These are phyloP conservation scores for Hydnum rufescens DNA, from an alignment of 768 basidiomycete genomes.

Conservation along the genomic window DNA sequence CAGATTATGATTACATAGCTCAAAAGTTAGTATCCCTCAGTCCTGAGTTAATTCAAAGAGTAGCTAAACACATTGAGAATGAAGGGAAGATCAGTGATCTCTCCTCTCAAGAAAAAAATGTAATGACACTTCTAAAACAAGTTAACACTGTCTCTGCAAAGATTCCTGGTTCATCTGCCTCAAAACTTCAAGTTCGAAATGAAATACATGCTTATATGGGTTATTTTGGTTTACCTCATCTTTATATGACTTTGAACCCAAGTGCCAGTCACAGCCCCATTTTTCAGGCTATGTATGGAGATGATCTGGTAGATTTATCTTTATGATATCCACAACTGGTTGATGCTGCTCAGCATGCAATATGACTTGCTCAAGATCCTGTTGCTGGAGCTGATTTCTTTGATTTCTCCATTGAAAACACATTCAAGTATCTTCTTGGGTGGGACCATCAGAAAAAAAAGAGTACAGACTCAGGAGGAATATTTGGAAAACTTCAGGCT, in stretches of 20 bases:
- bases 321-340: constrained; percentile 13
- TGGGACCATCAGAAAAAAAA: constrained; percentile 14
- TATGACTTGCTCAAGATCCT: no score
- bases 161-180: constrained; percentile 18
- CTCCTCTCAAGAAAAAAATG: constrained; percentile 11
- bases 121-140: constrained; percentile 13
- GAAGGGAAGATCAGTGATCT: constrained; percentile 7
- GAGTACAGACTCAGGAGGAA: constrained; percentile 12
- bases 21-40: constrained; percentile 7
- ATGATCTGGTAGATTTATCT: constrained; percentile 2
- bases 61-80: constrained; percentile 8
- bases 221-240: constrained; percentile 16
- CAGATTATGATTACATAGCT: constrained; percentile 9
- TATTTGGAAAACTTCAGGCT: constrained; percentile 23
- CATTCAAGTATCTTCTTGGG: constrained; percentile 15
- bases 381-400: no score
- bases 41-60: background rate
- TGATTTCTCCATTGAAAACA: no score
- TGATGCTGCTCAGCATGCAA: constrained; percentile 11
- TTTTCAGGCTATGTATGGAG: no score
- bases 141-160: constrained; percentile 18
- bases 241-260: constrained; percentile 18
- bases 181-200: constrained; percentile 14
- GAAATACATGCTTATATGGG: constrained; percentile 17
- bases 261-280: constrained; percentile 14